phyloP scores from a whole-genome alignment of 441 rosid genomes.

The Gossypium schwendimanii region DNA sequence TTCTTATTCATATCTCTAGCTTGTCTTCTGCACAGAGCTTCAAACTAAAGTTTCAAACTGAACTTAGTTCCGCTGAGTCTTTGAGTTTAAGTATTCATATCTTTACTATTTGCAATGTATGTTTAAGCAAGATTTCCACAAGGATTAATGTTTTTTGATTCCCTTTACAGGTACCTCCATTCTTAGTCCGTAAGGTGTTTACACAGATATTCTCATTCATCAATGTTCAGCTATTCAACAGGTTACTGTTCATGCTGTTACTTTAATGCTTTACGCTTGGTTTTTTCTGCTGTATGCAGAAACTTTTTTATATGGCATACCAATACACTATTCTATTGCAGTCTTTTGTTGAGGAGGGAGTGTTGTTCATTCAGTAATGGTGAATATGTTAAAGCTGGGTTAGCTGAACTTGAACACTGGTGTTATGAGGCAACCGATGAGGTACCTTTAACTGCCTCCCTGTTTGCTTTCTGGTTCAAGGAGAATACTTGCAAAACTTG shows the following conservation, averaged over 20 bases:
- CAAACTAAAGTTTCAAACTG: background rate
- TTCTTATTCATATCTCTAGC: background rate
- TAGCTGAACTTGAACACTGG: conserved; percentile 97
- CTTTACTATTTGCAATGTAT: background rate
- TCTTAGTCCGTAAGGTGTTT: conserved; percentile 18
- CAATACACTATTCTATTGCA: conserved; percentile 20
- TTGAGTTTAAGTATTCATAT: background rate
- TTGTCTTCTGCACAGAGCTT: background rate
- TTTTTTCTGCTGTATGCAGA: background rate
- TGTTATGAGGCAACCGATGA: conserved; percentile 93
- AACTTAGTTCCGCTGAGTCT: background rate
- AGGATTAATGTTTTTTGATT: background rate
- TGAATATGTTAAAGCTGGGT: conserved; percentile 91
- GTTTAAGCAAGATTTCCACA: background rate
- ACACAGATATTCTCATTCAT: conserved; percentile 21
- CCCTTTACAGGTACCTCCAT: conserved; percentile 17
- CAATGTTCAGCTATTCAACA: conserved; percentile 23
- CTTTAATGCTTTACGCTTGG: background rate
- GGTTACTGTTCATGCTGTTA: conserved; percentile 9
- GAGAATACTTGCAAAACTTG: conserved; percentile 20
- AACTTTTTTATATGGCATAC: background rate
- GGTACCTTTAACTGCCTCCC: conserved; percentile 36
- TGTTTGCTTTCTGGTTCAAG: conserved; percentile 58
- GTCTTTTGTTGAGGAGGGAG: conserved; percentile 86
- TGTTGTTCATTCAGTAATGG: conserved; percentile 99